Percentiles rank a stretch among this genome's conserved stretches.
phyloP scores from a whole-genome alignment of 495 filamentous ascomycete genomes.

The Podospora pseudopauciseta region DNA sequence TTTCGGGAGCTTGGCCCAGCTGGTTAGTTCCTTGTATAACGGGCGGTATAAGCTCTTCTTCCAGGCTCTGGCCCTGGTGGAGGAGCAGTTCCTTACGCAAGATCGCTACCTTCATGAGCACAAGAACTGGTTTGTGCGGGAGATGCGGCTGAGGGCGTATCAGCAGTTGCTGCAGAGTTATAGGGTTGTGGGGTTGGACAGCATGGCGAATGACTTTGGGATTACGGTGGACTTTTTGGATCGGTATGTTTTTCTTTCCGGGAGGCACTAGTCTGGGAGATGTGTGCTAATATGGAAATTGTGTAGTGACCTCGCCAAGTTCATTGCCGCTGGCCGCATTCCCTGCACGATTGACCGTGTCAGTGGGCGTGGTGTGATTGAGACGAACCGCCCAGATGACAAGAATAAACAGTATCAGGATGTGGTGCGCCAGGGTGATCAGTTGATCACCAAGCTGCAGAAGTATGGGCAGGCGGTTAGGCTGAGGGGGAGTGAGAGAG shows the following conservation, averaged over 20 bases:
- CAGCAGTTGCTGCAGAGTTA: constrained; percentile 97
- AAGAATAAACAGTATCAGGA: constrained; percentile 99
- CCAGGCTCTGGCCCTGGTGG: constrained; percentile 80
- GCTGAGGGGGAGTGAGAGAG: constrained; percentile 89
- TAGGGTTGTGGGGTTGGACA: constrained; percentile 88
- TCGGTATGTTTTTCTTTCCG: constrained; percentile 55
- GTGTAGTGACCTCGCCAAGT: constrained; percentile 83
- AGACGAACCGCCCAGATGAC: constrained; percentile 94
- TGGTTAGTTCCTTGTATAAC: constrained; percentile 87
- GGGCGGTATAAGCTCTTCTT: constrained; percentile 95
- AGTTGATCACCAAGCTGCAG: constrained; percentile 96
- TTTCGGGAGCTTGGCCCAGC: constrained; percentile 71
- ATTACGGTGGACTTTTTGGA: constrained; percentile 95
- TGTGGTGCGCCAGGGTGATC: constrained; percentile 93
- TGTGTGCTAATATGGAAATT: not conserved
- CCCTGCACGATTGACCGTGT: constrained; percentile 97
- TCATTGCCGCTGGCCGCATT: constrained; percentile 91
- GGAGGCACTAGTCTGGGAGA: too few species aligned
- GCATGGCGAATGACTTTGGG: constrained; percentile 95
- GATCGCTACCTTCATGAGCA: constrained; percentile 95
- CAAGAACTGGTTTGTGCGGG: constrained; percentile 90
- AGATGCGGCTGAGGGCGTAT: constrained; percentile 95
- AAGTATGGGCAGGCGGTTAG: constrained; percentile 97
- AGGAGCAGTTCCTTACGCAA: constrained; percentile 88
- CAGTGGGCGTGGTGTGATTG: constrained; percentile 81